Evolutionary conservation across 176 grass and related monocot species (phyloP).

Genomic region (Elaeis guineensis): DNA sequence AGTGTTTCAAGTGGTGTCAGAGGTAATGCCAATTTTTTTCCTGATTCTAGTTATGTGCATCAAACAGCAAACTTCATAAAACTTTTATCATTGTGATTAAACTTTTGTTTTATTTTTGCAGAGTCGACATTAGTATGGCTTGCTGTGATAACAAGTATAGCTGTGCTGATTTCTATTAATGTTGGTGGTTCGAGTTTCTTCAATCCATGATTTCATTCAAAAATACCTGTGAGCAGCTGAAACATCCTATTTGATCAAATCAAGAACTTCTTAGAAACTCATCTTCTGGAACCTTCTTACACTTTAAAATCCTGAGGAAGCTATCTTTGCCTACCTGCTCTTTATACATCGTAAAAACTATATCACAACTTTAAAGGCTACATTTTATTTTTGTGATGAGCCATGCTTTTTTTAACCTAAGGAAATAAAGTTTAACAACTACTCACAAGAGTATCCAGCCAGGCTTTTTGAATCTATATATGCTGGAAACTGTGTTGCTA

Average conservation of each 20-base stretch:
- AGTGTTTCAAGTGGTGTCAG: slow-evolving; percentile 24
- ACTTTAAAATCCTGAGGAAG: slow-evolving; percentile 8
- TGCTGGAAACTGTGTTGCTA: too few species aligned
- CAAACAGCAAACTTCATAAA: too few species aligned
- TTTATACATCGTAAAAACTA: too few species aligned
- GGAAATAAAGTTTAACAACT: too few species aligned
- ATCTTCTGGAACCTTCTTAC: not conserved
- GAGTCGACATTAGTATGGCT: slow-evolving; percentile 68
- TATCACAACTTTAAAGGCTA: too few species aligned
- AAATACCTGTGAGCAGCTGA: not conserved
- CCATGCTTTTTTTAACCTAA: too few species aligned
- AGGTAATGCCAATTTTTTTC: slow-evolving; percentile 27
- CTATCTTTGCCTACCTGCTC: too few species aligned
- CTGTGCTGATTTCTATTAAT: slow-evolving; percentile 57
- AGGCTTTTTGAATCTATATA: too few species aligned
- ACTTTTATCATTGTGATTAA: not conserved
- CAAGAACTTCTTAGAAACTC: slow-evolving; percentile 9
- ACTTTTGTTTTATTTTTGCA: slow-evolving; percentile 22
- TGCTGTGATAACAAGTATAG: slow-evolving; percentile 53
- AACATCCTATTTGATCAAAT: not conserved
- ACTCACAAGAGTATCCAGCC: too few species aligned
- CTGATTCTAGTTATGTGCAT: not conserved
- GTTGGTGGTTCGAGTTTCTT: slow-evolving; percentile 67
- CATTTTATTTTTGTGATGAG: too few species aligned
- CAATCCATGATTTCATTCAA: slow-evolving; percentile 43